Conservation (phyloP, 306 rosid genomes). For the Notholithocarpus densiflorus region DNA sequence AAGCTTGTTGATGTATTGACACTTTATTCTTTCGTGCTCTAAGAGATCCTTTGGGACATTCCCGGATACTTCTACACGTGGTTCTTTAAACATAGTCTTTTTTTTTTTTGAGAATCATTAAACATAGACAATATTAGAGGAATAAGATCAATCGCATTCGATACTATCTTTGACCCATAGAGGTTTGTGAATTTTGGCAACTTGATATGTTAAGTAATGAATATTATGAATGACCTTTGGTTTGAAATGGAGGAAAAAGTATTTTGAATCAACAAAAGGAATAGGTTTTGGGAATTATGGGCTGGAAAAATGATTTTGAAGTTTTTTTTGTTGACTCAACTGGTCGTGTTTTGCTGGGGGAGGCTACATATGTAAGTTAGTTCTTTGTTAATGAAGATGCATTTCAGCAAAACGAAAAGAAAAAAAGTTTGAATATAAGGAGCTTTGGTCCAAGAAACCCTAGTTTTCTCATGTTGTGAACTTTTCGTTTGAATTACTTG, state of each 20-base stretch:
- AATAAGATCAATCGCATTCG: constrained; percentile 28
- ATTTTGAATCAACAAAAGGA: neutral
- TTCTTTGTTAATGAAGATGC: too few relatives aligned
- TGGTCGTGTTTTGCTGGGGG: too few relatives aligned
- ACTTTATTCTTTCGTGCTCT: constrained; percentile 14
- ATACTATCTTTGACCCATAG: constrained; percentile 35
- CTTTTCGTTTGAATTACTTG: too few relatives aligned
- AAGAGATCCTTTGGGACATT: neutral
- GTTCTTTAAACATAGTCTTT: neutral
- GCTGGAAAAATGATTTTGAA: neutral
- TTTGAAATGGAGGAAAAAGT: neutral
- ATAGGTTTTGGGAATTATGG: neutral
- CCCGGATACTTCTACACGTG: neutral
- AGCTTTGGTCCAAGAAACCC: too few relatives aligned
- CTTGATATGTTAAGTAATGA: too few relatives aligned
- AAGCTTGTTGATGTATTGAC: too few relatives aligned
- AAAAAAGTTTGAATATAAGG: too few relatives aligned
- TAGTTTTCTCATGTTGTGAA: too few relatives aligned
- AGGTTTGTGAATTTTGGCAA: too few relatives aligned
- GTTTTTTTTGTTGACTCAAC: neutral
- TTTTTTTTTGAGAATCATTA: neutral
- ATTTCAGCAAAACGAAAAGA: too few relatives aligned
- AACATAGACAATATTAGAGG: neutral
- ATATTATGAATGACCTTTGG: constrained; percentile 12
- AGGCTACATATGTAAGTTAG: too few relatives aligned